Percentiles rank a stretch among this genome's conserved stretches.
These are phyloP conservation scores for Penicillium sp. DNA, from an alignment of 2,329 filamentous ascomycete genomes.

Conservation along the genomic window DNA sequence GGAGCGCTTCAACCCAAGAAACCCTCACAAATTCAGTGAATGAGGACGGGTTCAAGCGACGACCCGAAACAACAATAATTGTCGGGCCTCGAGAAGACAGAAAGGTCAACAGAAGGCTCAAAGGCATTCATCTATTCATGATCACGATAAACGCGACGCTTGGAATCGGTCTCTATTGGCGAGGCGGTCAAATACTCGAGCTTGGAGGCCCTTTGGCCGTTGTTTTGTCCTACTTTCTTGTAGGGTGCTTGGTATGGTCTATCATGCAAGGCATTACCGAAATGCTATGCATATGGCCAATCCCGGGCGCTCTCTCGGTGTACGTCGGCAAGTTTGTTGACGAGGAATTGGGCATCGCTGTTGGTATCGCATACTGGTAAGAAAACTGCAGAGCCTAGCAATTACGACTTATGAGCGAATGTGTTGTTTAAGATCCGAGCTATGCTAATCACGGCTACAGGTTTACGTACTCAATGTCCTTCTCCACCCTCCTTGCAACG, in stretches of 20 bases:
- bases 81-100: background rate
- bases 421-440: background rate
- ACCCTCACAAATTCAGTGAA: background rate
- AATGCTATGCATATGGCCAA: constrained; percentile 39
- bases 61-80: background rate
- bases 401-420: background rate
- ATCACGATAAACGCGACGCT: constrained; percentile 38
- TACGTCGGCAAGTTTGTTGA: constrained; percentile 40
- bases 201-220: constrained; percentile 35
- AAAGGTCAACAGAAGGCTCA: constrained; percentile 10
- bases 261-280: constrained; percentile 44
- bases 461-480: constrained; percentile 33
- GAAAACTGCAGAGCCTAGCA: background rate
- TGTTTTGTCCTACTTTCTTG: constrained; percentile 31
- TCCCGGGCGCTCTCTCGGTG: constrained; percentile 37
- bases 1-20: background rate
- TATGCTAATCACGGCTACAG: constrained; percentile 5
- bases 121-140: constrained; percentile 32
- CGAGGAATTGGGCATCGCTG: constrained; percentile 35
- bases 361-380: constrained; percentile 39
- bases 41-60: constrained; percentile 2
- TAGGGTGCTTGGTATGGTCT: constrained; percentile 34
- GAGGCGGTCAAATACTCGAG: constrained; percentile 33
- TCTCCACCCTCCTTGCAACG: constrained; percentile 29
- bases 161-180: constrained; percentile 35